Conservation (phyloP, 208 protist genomes). For the Acanthamoeba rhysodes region DNA sequence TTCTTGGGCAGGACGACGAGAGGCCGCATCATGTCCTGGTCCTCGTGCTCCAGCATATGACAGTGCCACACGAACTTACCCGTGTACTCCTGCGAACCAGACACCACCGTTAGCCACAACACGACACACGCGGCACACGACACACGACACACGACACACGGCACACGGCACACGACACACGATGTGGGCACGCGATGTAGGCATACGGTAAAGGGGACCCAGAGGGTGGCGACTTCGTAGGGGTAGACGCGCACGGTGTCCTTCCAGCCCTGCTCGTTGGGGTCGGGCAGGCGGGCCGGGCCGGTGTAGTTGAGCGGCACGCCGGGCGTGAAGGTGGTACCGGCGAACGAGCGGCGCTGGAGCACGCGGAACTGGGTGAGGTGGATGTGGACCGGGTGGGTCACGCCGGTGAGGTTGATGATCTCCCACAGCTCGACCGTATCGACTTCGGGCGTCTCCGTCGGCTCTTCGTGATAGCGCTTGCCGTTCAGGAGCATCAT, state of each 20-base stretch:
- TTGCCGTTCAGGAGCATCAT: constrained; percentile 52
- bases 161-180: neutral
- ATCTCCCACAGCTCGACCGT: constrained; percentile 61
- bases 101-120: neutral
- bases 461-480: neutral
- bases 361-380: constrained; percentile 66
- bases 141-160: neutral
- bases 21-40: constrained; percentile 46
- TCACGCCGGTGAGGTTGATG: constrained; percentile 2
- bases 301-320: constrained; percentile 22
- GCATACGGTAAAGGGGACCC: neutral
- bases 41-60: constrained; percentile 63
- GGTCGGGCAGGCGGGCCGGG: neutral
- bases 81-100: neutral
- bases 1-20: constrained; percentile 28
- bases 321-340: neutral
- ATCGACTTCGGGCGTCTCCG: constrained; percentile 27
- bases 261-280: constrained; percentile 67
- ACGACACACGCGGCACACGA: too few relatives aligned
- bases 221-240: constrained; percentile 31
- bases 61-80: constrained; percentile 35
- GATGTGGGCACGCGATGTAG: neutral
- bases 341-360: constrained; percentile 37
- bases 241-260: constrained; percentile 6
- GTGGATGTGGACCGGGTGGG: constrained; percentile 71